Percentiles rank a stretch among this genome's conserved stretches.
These are phyloP conservation scores for Colletotrichum liaoningense DNA, from an alignment of 2,329 filamentous ascomycete genomes.

Conservation along the genomic window DNA sequence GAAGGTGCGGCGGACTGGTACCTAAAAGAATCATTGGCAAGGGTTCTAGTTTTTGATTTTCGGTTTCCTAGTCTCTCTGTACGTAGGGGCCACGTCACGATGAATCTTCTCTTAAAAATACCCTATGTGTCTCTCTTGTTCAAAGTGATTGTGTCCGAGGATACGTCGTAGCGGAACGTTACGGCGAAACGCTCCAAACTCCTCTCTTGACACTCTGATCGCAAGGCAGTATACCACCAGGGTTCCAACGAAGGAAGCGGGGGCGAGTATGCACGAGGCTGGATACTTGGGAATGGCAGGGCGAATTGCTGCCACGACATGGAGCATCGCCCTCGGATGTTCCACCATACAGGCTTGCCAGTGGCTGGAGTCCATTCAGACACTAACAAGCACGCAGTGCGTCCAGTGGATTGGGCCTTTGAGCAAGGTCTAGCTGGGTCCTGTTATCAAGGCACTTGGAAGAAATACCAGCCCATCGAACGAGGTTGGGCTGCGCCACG, in stretches of 20 bases:
- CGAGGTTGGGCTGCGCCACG: conserved; percentile 28
- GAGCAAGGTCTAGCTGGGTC: neutral
- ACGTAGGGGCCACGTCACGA: conserved; percentile 37
- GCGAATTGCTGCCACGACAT: conserved; percentile 6
- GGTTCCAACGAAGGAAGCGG: conserved; percentile 3
- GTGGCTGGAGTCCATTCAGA: neutral
- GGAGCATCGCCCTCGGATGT: conserved; percentile 5
- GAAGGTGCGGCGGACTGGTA: conserved; percentile 38
- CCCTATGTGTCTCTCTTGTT: neutral
- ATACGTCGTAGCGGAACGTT: neutral
- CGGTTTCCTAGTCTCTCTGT: conserved; percentile 38
- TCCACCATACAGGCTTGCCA: conserved; percentile 27
- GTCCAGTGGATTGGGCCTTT: neutral
- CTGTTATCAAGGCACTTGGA: conserved; percentile 1
- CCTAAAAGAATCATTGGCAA: conserved; percentile 38
- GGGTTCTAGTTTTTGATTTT: conserved; percentile 38
- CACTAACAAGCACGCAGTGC: neutral
- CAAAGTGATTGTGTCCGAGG: neutral
- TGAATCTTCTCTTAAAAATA: conserved; percentile 35
- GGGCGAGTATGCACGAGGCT: conserved; percentile 20
- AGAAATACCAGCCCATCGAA: neutral
- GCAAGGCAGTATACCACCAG: neutral
- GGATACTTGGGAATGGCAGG: conserved; percentile 19
- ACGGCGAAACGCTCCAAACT: neutral
- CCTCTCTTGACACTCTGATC: too few relatives aligned